Conservation (phyloP, 2,329 filamentous ascomycete species). For the Lasiodiplodia theobromae region DNA sequence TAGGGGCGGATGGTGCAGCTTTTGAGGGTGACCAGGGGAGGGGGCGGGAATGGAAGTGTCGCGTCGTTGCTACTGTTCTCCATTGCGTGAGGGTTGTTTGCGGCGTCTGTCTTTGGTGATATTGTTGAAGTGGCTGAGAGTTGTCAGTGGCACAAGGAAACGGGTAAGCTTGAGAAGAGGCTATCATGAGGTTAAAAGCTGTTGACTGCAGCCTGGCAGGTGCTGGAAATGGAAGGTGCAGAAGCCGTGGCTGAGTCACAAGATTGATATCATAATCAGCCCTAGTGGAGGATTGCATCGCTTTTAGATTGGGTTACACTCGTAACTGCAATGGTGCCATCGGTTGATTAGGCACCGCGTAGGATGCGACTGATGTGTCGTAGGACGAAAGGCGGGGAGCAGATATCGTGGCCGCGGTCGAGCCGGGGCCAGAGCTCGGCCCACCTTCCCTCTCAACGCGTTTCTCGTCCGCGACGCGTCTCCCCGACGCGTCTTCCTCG, state of each 20-base stretch:
- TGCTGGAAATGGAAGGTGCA: background rate
- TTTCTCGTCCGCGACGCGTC: conserved; percentile 34
- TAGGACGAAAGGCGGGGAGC: background rate
- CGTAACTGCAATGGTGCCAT: background rate
- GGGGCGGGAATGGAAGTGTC: conserved; percentile 35
- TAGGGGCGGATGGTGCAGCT: conserved; percentile 42
- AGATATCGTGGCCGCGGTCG: background rate
- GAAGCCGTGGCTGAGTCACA: background rate
- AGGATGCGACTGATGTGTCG: background rate
- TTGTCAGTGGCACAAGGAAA: background rate
- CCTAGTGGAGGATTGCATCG: background rate
- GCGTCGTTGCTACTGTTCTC: background rate
- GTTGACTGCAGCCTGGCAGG: background rate
- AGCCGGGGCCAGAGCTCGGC: background rate
- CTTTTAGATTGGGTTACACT: background rate
- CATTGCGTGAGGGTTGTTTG: background rate
- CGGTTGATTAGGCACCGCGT: background rate
- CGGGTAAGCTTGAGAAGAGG: background rate
- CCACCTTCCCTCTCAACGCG: conserved; percentile 31
- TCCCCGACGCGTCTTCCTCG: conserved; percentile 29
- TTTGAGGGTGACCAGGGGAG: conserved; percentile 40
- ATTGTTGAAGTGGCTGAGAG: background rate
- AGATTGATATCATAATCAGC: background rate
- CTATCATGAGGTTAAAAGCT: background rate
- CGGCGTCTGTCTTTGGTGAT: background rate